These are phyloP conservation scores for Aureobasidium sp. DNA, from an alignment of 2,329 filamentous ascomycete species.

Conservation along the genomic window DNA sequence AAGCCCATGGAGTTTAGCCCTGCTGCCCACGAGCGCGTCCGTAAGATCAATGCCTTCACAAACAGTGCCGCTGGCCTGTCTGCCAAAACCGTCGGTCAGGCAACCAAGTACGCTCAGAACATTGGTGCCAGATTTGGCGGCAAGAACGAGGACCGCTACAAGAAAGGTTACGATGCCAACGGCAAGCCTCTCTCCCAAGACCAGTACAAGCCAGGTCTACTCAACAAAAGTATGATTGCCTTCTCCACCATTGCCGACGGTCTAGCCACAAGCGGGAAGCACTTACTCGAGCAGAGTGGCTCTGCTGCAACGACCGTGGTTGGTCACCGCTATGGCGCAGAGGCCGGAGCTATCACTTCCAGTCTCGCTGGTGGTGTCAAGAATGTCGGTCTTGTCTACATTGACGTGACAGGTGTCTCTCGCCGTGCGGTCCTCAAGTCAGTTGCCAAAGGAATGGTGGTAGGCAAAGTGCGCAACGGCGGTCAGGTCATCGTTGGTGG, in stretches of 20 bases:
- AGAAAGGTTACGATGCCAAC: slow-evolving; percentile 61
- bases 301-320: slow-evolving; percentile 79
- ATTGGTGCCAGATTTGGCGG: slow-evolving; percentile 69
- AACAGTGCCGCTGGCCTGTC: slow-evolving; percentile 70
- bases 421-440: slow-evolving; percentile 85
- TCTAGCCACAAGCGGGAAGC: slow-evolving; percentile 78
- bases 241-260: slow-evolving; percentile 93
- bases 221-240: slow-evolving; percentile 95
- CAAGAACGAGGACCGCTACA: slow-evolving; percentile 47
- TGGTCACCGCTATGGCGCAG: slow-evolving; percentile 77
- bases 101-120: slow-evolving; percentile 81
- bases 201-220: slow-evolving; percentile 76
- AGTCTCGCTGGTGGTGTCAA: slow-evolving; percentile 80
- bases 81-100: slow-evolving; percentile 77
- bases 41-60: slow-evolving; percentile 85
- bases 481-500: slow-evolving; percentile 69
- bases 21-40: slow-evolving; percentile 73
- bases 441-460: slow-evolving; percentile 93
- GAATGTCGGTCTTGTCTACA: slow-evolving; percentile 95
- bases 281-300: slow-evolving; percentile 66
- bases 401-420: slow-evolving; percentile 90
- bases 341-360: slow-evolving; percentile 72
- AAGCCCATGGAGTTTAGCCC: slow-evolving; percentile 86
- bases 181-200: slow-evolving; percentile 49
- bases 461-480: slow-evolving; percentile 69